phyloP scores from a whole-genome alignment of 176 grass and related monocot species.

The Triticum timopheevii region DNA sequence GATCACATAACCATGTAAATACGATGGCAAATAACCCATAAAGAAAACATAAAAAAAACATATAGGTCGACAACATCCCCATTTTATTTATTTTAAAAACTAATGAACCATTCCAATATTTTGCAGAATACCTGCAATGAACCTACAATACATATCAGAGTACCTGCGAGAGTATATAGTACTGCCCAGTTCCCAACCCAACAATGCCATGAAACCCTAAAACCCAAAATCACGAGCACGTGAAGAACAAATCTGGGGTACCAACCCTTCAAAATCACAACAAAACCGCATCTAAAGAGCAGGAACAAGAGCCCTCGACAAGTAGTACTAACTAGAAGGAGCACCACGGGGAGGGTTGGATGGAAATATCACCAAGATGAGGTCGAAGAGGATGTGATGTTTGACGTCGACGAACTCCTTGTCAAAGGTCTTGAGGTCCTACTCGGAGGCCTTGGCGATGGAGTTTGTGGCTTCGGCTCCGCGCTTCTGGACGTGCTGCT shows the following conservation, averaged over 20 bases:
- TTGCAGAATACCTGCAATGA: too few species aligned
- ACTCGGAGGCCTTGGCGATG: conserved; percentile 3
- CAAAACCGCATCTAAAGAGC: background rate
- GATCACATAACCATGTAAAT: too few species aligned
- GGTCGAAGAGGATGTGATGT: conserved; percentile 49
- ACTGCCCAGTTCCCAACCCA: too few species aligned
- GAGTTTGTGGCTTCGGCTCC: background rate
- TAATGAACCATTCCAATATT: too few species aligned
- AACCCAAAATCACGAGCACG: too few species aligned
- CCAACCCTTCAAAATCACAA: background rate
- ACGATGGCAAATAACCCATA: background rate
- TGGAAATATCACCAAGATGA: conserved; percentile 42
- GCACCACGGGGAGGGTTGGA: accelerated
- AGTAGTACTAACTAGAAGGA: too few species aligned
- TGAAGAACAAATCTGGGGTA: background rate
- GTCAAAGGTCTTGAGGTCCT: conserved; percentile 43
- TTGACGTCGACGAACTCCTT: conserved; percentile 49
- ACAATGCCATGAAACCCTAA: too few species aligned
- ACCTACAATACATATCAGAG: too few species aligned
- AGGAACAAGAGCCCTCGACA: background rate
- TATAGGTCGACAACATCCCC: too few species aligned
- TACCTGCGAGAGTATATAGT: too few species aligned
- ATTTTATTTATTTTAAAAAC: too few species aligned
- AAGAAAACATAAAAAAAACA: too few species aligned
- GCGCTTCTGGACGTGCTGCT: conserved; percentile 35